Evolutionary conservation across 2,329 filamentous ascomycete genomes (phyloP).

Genomic region (Ilyonectria destructans): DNA sequence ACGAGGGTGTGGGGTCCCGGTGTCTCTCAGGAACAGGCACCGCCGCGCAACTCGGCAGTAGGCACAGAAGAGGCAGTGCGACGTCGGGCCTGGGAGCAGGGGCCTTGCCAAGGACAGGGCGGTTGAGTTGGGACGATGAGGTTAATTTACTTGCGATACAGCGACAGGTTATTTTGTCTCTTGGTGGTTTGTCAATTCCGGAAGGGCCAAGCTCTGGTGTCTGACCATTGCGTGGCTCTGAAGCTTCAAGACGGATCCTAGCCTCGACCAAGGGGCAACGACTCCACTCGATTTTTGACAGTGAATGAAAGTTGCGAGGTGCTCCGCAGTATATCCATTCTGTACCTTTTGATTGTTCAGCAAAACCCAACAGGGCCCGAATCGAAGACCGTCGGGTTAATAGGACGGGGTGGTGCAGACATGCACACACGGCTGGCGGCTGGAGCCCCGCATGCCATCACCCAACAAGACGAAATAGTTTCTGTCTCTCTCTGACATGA

Average conservation of each 20-base stretch:
- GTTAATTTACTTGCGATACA: neutral
- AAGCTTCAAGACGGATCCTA: no score
- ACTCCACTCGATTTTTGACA: neutral
- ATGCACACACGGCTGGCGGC: neutral
- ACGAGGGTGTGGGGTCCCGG: neutral
- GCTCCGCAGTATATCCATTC: no score
- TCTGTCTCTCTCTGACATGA: neutral
- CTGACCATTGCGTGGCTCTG: no score
- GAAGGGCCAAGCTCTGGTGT: no score
- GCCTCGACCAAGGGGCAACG: neutral
- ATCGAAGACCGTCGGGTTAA: neutral
- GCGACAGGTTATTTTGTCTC: no score
- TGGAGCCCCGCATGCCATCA: neutral
- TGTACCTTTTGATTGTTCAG: neutral
- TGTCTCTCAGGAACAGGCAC: neutral
- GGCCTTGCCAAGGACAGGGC: neutral
- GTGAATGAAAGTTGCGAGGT: neutral
- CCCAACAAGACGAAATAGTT: neutral
- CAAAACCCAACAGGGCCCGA: neutral
- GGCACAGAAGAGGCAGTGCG: constrained; percentile 7
- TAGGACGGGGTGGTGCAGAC: neutral
- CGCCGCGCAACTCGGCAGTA: neutral
- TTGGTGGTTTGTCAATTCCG: no score
- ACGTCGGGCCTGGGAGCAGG: neutral
- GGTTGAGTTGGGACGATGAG: neutral